These are phyloP conservation scores for Blastomyces silverae DNA, from an alignment of 2,329 filamentous ascomycete species.

Conservation along the genomic window DNA sequence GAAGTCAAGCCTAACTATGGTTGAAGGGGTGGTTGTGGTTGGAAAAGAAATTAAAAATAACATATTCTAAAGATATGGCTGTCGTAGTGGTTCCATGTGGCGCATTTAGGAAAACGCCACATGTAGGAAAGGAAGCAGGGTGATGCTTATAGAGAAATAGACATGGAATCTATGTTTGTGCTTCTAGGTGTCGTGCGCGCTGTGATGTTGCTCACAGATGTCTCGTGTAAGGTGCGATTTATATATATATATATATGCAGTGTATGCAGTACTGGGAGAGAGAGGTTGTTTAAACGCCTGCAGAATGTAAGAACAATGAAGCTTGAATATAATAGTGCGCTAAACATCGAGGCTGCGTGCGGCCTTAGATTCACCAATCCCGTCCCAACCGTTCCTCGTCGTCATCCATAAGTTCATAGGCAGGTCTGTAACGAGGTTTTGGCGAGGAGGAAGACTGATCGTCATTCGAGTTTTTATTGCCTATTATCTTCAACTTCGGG, in stretches of 20 bases:
- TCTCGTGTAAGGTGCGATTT: neutral
- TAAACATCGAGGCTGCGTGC: neutral
- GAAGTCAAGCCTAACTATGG: no score
- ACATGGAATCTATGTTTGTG: neutral
- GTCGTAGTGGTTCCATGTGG: neutral
- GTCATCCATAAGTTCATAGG: constrained; percentile 68
- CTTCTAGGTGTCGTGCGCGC: neutral
- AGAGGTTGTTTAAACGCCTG: neutral
- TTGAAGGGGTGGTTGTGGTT: no score
- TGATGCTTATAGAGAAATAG: neutral
- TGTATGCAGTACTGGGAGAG: neutral
- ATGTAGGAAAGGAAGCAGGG: neutral
- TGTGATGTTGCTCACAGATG: neutral
- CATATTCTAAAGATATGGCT: neutral
- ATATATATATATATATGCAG: neutral
- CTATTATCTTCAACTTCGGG: constrained; percentile 54
- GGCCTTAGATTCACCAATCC: constrained; percentile 38
- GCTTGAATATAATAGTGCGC: neutral
- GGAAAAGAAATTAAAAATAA: no score
- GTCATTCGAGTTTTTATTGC: constrained; percentile 21
- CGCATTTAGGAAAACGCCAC: neutral
- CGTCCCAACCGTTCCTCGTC: constrained; percentile 72
- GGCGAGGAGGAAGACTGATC: constrained; percentile 13
- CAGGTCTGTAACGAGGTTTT: constrained; percentile 53
- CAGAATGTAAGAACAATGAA: neutral